Conservation (phyloP, 1,139 yeast genomes). For the Taphrina betulina region DNA sequence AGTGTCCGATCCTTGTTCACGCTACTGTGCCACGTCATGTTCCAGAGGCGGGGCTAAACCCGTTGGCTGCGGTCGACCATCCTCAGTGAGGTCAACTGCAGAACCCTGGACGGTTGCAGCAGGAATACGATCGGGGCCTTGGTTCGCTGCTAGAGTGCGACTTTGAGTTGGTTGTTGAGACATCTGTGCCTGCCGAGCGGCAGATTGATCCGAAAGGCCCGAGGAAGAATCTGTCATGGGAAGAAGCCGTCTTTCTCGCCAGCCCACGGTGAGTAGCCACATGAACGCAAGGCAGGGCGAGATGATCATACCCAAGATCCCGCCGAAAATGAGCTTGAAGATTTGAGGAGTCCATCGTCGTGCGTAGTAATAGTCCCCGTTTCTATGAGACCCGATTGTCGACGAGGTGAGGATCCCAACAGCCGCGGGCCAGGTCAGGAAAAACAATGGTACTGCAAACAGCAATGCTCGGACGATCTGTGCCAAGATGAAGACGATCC, state of each 20-base stretch:
- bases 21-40: no score
- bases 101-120: no score
- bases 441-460: constrained; percentile 10
- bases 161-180: no score
- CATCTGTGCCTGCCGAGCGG: no score
- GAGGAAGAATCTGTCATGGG: no score
- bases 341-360: constrained; percentile 32
- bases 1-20: no score
- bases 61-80: no score
- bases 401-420: constrained; percentile 24
- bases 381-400: constrained; percentile 4
- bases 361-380: constrained; percentile 27
- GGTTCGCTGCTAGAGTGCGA: no score
- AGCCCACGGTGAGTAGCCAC: constrained; percentile 30
- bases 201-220: no score
- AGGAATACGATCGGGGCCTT: no score
- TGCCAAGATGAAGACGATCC: constrained; percentile 12
- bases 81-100: no score
- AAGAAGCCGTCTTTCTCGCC: constrained; percentile 19
- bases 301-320: constrained; percentile 22
- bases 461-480: constrained; percentile 19
- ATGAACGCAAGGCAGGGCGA: constrained; percentile 26
- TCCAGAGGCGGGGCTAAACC: no score
- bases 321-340: constrained; percentile 34
- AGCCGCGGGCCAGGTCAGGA: constrained; percentile 25